These are phyloP conservation scores for Paramecium pentaurelia DNA, from an alignment of 73 alveolate genomes.

Conservation along the genomic window DNA sequence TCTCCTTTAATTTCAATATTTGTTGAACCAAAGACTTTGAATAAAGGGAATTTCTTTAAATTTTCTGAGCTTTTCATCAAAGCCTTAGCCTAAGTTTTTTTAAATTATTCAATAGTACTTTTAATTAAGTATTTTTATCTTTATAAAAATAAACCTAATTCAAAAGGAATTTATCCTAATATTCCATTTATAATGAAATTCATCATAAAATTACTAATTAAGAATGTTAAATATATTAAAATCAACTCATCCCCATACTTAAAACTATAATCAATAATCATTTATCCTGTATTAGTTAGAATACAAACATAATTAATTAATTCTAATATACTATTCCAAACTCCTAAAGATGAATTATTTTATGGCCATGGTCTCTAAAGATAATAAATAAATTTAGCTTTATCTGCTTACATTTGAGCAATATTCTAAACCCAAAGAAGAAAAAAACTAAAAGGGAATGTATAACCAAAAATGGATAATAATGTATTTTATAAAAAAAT, in stretches of 20 bases:
- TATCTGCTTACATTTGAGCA: background rate
- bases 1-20: background rate
- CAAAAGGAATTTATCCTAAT: background rate
- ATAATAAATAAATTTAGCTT: background rate
- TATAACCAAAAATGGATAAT: background rate
- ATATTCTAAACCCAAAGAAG: background rate
- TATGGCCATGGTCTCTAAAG: slow-evolving; percentile 34
- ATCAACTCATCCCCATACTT: background rate
- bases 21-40: background rate
- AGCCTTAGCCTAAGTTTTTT: background rate
- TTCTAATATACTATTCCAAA: background rate
- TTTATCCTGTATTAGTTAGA: background rate
- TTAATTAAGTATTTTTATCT: background rate
- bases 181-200: background rate
- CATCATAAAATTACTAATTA: background rate
- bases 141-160: background rate
- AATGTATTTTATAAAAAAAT: background rate
- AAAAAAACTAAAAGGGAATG: slow-evolving; percentile 20
- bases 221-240: background rate
- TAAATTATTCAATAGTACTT: slow-evolving; percentile 27
- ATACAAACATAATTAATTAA: background rate
- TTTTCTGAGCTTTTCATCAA: background rate
- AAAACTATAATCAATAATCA: background rate
- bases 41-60: background rate
- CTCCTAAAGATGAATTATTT: slow-evolving; percentile 3